These are phyloP conservation scores for Herpetomonas muscarum DNA, from an alignment of 208 protist species.

Conservation along the genomic window DNA sequence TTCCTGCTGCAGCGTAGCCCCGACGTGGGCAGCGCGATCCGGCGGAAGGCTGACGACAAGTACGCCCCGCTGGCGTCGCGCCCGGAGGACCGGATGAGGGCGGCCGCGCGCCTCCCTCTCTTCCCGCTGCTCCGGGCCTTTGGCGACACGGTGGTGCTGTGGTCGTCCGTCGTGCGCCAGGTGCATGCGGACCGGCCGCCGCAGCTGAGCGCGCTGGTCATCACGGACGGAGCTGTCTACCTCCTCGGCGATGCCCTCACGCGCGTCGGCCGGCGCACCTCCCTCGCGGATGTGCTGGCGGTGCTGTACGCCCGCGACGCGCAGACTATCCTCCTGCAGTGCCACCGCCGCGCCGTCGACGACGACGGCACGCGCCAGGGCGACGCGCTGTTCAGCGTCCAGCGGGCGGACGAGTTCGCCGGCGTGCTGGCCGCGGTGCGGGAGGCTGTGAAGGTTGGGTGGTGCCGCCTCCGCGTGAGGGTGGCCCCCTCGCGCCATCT, in stretches of 20 bases:
- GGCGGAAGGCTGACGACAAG: conserved; percentile 26
- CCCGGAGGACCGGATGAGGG: conserved; percentile 9
- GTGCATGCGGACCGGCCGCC: conserved; percentile 16
- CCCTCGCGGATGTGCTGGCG: conserved; percentile 24
- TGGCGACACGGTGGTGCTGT: conserved; percentile 24
- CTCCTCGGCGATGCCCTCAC: conserved; percentile 29
- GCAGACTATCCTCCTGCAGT: conserved; percentile 47
- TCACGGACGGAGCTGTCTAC: conserved; percentile 32
- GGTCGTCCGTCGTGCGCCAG: conserved; percentile 26
- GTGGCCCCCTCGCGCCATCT: conserved; percentile 39
- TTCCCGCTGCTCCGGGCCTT: conserved; percentile 24
- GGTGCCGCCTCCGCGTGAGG: conserved; percentile 21
- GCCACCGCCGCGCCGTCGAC: conserved; percentile 10
- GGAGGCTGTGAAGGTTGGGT: conserved; percentile 10
- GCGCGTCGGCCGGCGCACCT: conserved; percentile 31
- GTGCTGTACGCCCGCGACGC: conserved; percentile 43
- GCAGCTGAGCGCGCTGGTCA: conserved; percentile 16
- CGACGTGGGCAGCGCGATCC: conserved; percentile 31
- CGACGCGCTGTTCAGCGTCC: conserved; percentile 48
- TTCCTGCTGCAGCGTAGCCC: conserved; percentile 36
- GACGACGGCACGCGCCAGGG: conserved; percentile 6
- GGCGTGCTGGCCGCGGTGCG: conserved; percentile 25
- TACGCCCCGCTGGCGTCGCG: conserved; percentile 3
- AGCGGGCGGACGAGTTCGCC: conserved; percentile 42
- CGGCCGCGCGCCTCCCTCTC: conserved; percentile 18